Base-by-base conservation (phyloP, 768 basidiomycete genomes). In the Strobilomyces confusus region DNA sequence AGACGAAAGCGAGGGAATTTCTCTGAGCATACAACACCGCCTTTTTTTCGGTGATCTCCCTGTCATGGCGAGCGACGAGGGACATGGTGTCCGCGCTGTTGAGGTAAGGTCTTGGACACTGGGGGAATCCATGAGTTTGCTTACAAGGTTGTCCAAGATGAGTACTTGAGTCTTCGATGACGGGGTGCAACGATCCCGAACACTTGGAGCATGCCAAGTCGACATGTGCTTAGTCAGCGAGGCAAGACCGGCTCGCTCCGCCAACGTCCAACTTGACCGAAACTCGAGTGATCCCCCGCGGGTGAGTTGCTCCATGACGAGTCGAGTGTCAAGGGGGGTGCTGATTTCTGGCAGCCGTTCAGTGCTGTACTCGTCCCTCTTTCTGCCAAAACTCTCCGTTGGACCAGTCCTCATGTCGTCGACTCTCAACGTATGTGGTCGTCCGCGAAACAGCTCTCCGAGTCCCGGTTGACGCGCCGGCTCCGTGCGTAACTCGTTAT, bases 401-500 rank as follows among this genome's bases (percentile, higher is more conserved):
- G 51, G 49, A 57, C 55, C 45, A 56, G 20, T 60, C 51, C 45
- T 58, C 61, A 89, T 89, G 87, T 88, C 87, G 61, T 71, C 85
- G 64, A 89, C 87, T 58, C 76, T 89, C 66, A 89, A 88, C 71
- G 87, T 89, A 73, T 63, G 86, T 75, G 47, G n/a, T 29, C 12
- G 23, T 37, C 29, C n/a, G 30, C 19, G 32, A 45, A 26, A 40
- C 38, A 29, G 29, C 34, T 17, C 29, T 29, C 44, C 41, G 41
- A 20, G 20, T 41, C 20, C 33, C 11, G 9, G 48, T 29, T 64
- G 11, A 63, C 11, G 2, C 17, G 45, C 22, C 36, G 46, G 42
- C 19, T 51, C 11, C 48, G 44, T 40, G 48, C 46, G 34, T 32
- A 43, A 53, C 40, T 17, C 44, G 20, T 20, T 38, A 15, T 70